A percentile compares a stretch with the other conserved stretches of the same genome.
Conservation (phyloP, 768 basidiomycete species). For the Naematelia encephala region DNA sequence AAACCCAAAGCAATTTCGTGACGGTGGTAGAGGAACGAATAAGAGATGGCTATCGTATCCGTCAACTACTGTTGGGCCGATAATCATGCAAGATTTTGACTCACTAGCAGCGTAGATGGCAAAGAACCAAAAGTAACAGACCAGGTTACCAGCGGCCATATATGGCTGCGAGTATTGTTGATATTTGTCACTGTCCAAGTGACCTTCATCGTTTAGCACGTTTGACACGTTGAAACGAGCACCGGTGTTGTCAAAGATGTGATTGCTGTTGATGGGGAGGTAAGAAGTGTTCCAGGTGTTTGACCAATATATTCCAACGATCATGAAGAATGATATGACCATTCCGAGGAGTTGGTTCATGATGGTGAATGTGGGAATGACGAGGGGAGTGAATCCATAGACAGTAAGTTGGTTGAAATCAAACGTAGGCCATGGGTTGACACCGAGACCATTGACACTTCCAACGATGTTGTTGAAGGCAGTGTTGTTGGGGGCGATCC, state of each 20-base stretch:
- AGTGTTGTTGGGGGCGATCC: slow-evolving; percentile 53
- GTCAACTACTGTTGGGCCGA: slow-evolving; percentile 68
- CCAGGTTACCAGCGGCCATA: slow-evolving; percentile 52
- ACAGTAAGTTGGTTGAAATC: slow-evolving; percentile 50
- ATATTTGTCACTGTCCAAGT: slow-evolving; percentile 56
- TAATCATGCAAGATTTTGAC: slow-evolving; percentile 10
- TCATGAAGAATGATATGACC: slow-evolving; percentile 27
- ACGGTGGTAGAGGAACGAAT: slow-evolving; percentile 29
- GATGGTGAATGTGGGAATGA: slow-evolving; percentile 52
- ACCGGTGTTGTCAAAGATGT: slow-evolving; percentile 55
- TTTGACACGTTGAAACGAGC: slow-evolving; percentile 56
- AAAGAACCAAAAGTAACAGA: slow-evolving; percentile 54
- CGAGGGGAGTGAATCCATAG: slow-evolving; percentile 41
- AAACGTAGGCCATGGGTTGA: slow-evolving; percentile 51
- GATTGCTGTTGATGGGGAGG: slow-evolving; percentile 50
- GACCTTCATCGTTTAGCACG: slow-evolving; percentile 53
- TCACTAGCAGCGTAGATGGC: slow-evolving; percentile 49
- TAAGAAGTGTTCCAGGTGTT: slow-evolving; percentile 45
- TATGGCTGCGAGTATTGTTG: slow-evolving; percentile 54
- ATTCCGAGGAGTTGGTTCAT: slow-evolving; percentile 52
- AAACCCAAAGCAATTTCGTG: slow-evolving; percentile 17
- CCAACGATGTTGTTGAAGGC: slow-evolving; percentile 46
- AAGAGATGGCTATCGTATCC: slow-evolving; percentile 18
- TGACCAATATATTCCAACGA: slow-evolving; percentile 24
- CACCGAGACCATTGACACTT: slow-evolving; percentile 46